Conservation (phyloP, 2,329 filamentous ascomycete species). For the Sphaerulina vaccinii region DNA sequence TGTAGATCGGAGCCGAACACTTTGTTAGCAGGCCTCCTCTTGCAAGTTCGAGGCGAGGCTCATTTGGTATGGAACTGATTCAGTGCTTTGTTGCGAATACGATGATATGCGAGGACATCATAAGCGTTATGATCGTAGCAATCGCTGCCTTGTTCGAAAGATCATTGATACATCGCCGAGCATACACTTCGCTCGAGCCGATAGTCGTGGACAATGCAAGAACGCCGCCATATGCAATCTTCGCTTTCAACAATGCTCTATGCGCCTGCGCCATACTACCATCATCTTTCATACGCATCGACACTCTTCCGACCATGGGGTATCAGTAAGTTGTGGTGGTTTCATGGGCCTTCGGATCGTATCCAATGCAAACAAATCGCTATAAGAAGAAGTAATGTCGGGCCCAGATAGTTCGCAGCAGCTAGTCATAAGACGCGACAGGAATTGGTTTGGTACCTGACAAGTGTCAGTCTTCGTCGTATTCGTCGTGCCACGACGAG, state of each 20-base stretch:
- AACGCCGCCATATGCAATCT: constrained; percentile 16
- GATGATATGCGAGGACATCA: no score
- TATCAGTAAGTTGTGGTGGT: constrained; percentile 8
- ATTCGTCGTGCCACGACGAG: constrained; percentile 12
- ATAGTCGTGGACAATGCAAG: constrained; percentile 3
- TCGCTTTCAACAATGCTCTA: constrained; percentile 7
- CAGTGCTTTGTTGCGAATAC: no score
- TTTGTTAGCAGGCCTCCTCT: no score
- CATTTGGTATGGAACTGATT: no score
- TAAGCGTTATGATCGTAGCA: background rate
- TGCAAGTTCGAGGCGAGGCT: no score
- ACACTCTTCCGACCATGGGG: constrained; percentile 7
- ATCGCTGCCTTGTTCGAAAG: background rate
- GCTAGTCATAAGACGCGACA: constrained; percentile 45
- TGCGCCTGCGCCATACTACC: constrained; percentile 21
- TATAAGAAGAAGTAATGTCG: constrained; percentile 31
- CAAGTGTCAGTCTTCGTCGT: constrained; percentile 4
- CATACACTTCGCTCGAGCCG: constrained; percentile 2
- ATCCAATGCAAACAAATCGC: constrained; percentile 30
- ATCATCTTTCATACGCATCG: background rate
- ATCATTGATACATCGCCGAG: background rate
- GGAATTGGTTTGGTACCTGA: constrained; percentile 42
- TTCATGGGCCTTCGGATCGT: constrained; percentile 10
- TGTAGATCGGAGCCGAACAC: no score
- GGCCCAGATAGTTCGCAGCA: constrained; percentile 32